Evolutionary conservation across 2,329 filamentous ascomycete species (phyloP).

Genomic region (Pseudocercospora cruenta): DNA sequence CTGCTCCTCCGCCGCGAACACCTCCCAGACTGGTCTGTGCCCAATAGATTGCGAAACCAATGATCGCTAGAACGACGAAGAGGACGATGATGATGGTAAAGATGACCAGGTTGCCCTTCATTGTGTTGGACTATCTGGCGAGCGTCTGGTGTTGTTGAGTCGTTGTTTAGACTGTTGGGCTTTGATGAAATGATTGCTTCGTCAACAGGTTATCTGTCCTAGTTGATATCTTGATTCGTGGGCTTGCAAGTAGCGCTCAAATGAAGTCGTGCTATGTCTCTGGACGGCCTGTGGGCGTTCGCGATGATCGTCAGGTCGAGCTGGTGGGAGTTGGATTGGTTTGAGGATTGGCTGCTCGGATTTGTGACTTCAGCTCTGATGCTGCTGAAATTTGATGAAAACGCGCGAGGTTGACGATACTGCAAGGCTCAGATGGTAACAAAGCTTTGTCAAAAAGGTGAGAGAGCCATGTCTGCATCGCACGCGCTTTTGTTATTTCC

Average conservation of each 20-base stretch:
- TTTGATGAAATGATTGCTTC: neutral
- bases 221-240: neutral
- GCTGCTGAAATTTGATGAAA: neutral
- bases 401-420: neutral
- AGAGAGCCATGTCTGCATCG: neutral
- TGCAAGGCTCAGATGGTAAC: neutral
- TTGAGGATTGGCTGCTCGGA: neutral
- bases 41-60: slow-evolving; percentile 56
- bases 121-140: slow-evolving; percentile 33
- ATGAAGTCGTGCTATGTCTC: neutral
- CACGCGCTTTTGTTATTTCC: neutral
- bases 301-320: neutral
- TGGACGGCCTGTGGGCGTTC: neutral
- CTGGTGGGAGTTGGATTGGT: neutral
- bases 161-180: neutral
- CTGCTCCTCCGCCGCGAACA: slow-evolving; percentile 30
- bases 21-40: slow-evolving; percentile 45
- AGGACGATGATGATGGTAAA: slow-evolving; percentile 58
- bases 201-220: neutral
- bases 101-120: slow-evolving; percentile 58
- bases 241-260: neutral
- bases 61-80: slow-evolving; percentile 54
- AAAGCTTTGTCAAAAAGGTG: neutral
- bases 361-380: neutral
- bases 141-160: neutral